These are phyloP conservation scores for Pisolithus orientalis DNA, from an alignment of 768 basidiomycete species.

Conservation along the genomic window DNA sequence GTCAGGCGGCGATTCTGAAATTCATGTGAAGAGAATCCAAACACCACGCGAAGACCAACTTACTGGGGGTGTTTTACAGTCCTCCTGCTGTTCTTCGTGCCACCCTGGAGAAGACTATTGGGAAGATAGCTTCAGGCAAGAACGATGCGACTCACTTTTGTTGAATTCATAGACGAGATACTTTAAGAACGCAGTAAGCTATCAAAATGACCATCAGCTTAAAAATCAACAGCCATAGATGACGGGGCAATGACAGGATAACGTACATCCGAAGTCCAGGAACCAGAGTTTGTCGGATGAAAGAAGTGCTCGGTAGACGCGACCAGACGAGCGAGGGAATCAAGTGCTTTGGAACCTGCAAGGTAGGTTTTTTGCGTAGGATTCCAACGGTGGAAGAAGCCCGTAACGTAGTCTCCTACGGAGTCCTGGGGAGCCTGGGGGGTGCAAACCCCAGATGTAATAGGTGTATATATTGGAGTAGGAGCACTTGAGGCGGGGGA, in stretches of 20 bases:
- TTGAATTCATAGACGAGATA: constrained; percentile 81
- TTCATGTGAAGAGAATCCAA: neutral
- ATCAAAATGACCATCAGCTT: constrained; percentile 8
- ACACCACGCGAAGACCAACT: neutral
- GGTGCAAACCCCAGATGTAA: constrained; percentile 52
- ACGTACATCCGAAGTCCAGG: constrained; percentile 55
- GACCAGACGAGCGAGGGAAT: constrained; percentile 80
- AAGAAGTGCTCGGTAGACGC: constrained; percentile 93
- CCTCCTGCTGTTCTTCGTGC: constrained; percentile 68
- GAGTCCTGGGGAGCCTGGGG: constrained; percentile 42
- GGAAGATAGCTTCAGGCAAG: constrained; percentile 52
- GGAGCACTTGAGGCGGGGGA: constrained; percentile 41
- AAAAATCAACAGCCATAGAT: neutral
- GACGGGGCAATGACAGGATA: neutral
- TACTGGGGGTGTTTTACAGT: constrained; percentile 77
- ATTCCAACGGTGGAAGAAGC: constrained; percentile 45
- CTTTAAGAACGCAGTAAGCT: constrained; percentile 84
- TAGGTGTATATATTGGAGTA: constrained; percentile 72
- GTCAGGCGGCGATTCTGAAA: constrained; percentile 50
- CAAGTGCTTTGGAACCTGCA: constrained; percentile 83
- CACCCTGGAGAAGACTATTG: constrained; percentile 42
- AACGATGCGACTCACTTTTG: constrained; percentile 43
- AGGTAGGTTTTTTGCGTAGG: constrained; percentile 46
- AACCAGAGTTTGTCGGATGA: constrained; percentile 89
- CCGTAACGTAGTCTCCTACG: constrained; percentile 53